phyloP scores from a whole-genome alignment of 192 early-diverging fungal genomes.

The Globomyces pollinis-pini region DNA sequence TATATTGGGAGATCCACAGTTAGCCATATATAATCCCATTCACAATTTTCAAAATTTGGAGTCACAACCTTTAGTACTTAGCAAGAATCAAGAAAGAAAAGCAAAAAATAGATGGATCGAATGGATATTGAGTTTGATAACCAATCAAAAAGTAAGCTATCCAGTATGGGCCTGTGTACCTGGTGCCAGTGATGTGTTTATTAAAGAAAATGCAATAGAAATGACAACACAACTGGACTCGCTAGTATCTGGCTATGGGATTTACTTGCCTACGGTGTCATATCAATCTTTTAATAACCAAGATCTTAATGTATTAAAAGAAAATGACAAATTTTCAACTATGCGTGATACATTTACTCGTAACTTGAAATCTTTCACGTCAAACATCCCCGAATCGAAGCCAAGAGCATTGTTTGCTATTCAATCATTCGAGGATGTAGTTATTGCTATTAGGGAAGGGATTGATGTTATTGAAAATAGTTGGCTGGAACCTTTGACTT shows the following conservation, averaged over 20 bases:
- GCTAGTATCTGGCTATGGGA: not conserved
- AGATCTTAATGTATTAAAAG: not conserved
- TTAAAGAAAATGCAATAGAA: not conserved
- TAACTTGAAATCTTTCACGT: not conserved
- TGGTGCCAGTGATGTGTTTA: not conserved
- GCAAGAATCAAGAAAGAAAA: constrained; percentile 1
- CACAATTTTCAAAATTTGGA: not conserved
- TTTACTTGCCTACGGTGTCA: not conserved
- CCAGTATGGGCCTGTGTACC: not conserved
- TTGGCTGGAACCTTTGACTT: constrained; percentile 1
- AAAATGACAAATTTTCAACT: not conserved
- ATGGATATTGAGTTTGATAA: not conserved
- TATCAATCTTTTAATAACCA: too few species aligned
- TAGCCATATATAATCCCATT: not conserved
- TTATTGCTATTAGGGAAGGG: not conserved
- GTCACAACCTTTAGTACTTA: not conserved
- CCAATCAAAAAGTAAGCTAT: not conserved
- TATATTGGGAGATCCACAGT: not conserved
- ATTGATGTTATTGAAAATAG: not conserved
- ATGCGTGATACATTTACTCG: not conserved
- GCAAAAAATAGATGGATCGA: not conserved
- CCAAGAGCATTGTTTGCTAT: constrained; percentile 2
- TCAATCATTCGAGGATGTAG: not conserved
- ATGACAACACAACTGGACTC: not conserved
- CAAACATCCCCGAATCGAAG: not conserved